Evolutionary conservation across 1,139 yeast genomes (phyloP), one percentile per base, ranked within the genome.

Genomic region (Suhomyces coccinellae): DNA sequence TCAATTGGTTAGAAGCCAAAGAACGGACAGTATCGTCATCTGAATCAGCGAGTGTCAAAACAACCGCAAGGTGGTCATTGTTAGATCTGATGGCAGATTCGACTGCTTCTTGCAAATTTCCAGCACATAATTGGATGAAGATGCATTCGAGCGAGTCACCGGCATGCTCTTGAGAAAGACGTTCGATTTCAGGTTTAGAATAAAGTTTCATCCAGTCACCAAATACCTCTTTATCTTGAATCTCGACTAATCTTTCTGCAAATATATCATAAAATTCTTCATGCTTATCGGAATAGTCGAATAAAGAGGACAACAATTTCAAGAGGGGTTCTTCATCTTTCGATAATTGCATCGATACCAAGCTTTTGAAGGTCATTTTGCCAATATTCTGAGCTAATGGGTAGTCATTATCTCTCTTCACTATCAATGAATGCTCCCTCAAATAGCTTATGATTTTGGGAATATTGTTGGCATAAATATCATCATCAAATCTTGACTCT

Each of bases 11-110:
- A 6, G 59, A 53, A 0, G 97, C 91, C 44, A 80, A 68, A 1
- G 58, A 57, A 45, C 76, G 71, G 1, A 86, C 82, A 1, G 74
- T 69, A 0, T 73, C 72, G 53, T 83, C 87, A 52, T 85, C 83
- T 0, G 93, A 79, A 35, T 87, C 96, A 12, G 86, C 65, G 40
- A 87, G 65, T 0, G 96, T 77, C n/a, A 91, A 64, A 24, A 88
- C 57, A 0, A 80, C 82, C 0, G 96, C 82, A 30, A 91, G 65
- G 61, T 90, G 96, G 9, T 77, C 66, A 55, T 86, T 85, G 11
- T 75, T 75, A 0, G 85, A 65, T 17, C 74, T 68, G 4, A 83
- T 65, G 0, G 97, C 90, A 1, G 69, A 51, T 32, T 71, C 69
- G 8, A 86, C 73, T 1, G 98, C 97, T 28, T 71, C 69, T 10